phyloP scores from a whole-genome alignment of 2,329 filamentous ascomycete genomes.

The Metarhizium brunneum region DNA sequence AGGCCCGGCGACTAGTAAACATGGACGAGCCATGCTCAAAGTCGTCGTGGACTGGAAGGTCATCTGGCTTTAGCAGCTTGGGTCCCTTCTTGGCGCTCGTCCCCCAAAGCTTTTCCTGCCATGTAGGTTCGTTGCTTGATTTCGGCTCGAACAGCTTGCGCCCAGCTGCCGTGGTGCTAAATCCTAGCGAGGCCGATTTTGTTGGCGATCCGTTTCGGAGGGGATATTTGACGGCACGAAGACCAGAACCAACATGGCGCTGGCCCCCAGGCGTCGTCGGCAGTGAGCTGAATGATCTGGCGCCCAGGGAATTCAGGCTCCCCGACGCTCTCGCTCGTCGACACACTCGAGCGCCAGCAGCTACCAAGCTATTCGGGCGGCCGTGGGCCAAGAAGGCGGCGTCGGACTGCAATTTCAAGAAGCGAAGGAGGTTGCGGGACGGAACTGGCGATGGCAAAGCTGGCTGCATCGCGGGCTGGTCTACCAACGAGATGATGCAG shows the following conservation, averaged over 20 bases:
- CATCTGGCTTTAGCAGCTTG: conserved; percentile 43
- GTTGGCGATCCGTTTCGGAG: neutral
- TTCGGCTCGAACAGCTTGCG: conserved; percentile 12
- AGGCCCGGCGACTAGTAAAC: conserved; percentile 60
- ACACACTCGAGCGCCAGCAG: conserved; percentile 10
- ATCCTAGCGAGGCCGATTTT: neutral
- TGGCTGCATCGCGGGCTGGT: conserved; percentile 31
- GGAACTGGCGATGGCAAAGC: conserved; percentile 36
- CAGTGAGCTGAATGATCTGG: neutral
- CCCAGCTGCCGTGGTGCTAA: conserved; percentile 19
- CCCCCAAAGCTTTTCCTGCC: conserved; percentile 42
- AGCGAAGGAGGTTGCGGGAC: conserved; percentile 55
- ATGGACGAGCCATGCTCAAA: conserved; percentile 46
- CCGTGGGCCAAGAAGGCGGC: conserved; percentile 39
- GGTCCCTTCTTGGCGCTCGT: conserved; percentile 24
- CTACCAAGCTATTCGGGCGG: conserved; percentile 7
- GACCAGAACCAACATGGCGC: neutral
- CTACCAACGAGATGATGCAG: conserved; percentile 6
- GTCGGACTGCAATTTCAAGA: conserved; percentile 63
- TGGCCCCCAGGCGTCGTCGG: neutral
- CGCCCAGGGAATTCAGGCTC: neutral
- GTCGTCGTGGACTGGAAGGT: conserved; percentile 49
- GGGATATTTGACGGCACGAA: neutral
- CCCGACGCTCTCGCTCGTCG: conserved; percentile 10
- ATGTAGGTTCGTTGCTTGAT: conserved; percentile 22